Conservation (phyloP, 208 protist species). For the Angomonas ambiguus region DNA sequence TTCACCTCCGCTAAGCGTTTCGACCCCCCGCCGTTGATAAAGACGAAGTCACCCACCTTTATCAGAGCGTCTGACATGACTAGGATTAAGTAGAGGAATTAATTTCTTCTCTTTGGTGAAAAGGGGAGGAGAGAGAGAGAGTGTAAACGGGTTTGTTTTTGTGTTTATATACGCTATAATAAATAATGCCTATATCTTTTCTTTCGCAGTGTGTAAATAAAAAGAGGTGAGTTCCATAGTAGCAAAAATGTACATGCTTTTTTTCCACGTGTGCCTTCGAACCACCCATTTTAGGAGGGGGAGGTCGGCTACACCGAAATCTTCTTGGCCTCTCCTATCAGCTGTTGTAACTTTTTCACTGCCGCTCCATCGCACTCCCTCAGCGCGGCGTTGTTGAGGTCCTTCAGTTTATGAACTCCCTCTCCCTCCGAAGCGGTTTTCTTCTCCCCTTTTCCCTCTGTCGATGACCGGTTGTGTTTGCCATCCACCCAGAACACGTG, state of each 20-base stretch:
- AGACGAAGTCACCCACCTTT: conserved; percentile 74
- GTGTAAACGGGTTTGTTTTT: not conserved
- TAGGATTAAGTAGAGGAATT: not conserved
- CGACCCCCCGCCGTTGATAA: conserved; percentile 70
- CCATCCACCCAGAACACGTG: conserved; percentile 63
- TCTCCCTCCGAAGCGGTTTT: not conserved
- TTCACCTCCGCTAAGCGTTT: conserved; percentile 66
- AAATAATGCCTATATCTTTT: no score
- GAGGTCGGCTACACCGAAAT: not conserved
- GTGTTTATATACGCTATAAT: no score
- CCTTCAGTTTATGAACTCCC: not conserved
- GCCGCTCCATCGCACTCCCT: not conserved
- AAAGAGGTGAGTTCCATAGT: no score
- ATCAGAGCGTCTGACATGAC: conserved; percentile 37
- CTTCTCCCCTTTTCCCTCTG: not conserved
- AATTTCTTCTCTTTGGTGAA: not conserved
- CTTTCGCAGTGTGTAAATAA: no score
- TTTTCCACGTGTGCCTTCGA: no score
- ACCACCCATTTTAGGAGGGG: no score
- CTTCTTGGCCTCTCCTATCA: not conserved
- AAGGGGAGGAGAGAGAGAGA: not conserved
- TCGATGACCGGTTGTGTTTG: not conserved
- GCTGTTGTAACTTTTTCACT: not conserved
- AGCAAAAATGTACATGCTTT: no score
- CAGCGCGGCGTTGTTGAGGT: not conserved